Conservation (phyloP, 164 flowering plant genomes). For the Buxus sempervirens region DNA sequence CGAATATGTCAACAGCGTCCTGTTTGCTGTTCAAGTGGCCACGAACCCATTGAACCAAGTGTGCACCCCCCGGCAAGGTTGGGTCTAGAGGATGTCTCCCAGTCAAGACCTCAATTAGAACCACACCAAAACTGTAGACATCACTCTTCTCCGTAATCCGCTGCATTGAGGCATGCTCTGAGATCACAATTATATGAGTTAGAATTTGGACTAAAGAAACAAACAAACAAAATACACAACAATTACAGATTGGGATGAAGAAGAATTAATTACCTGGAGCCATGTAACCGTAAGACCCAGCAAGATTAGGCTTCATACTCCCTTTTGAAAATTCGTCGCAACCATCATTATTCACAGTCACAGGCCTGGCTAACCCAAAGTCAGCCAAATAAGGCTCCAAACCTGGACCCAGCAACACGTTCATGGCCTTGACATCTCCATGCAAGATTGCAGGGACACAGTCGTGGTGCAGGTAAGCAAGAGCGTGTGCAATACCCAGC, state of each 20-base stretch:
- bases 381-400: constrained; percentile 82
- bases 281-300: constrained; percentile 97
- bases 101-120: constrained; percentile 80
- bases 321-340: constrained; percentile 25
- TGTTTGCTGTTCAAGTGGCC: constrained; percentile 59
- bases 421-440: constrained; percentile 96
- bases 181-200: background rate
- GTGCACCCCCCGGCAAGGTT: constrained; percentile 73
- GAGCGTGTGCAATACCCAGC: constrained; percentile 81
- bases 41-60: constrained; percentile 79
- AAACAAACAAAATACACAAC: background rate
- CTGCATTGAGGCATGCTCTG: constrained; percentile 83
- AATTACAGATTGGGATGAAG: background rate
- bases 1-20: constrained; percentile 66
- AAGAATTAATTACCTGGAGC: constrained; percentile 76
- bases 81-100: constrained; percentile 94
- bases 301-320: constrained; percentile 56
- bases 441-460: constrained; percentile 90
- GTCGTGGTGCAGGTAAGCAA: constrained; percentile 93
- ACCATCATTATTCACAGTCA: constrained; percentile 31
- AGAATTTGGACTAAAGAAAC: background rate
- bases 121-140: constrained; percentile 88
- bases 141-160: constrained; percentile 85
- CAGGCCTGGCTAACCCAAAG: constrained; percentile 78
- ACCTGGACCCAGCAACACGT: constrained; percentile 62